Conservation (phyloP, 306 rosid species). For the Rosa rugosa region DNA sequence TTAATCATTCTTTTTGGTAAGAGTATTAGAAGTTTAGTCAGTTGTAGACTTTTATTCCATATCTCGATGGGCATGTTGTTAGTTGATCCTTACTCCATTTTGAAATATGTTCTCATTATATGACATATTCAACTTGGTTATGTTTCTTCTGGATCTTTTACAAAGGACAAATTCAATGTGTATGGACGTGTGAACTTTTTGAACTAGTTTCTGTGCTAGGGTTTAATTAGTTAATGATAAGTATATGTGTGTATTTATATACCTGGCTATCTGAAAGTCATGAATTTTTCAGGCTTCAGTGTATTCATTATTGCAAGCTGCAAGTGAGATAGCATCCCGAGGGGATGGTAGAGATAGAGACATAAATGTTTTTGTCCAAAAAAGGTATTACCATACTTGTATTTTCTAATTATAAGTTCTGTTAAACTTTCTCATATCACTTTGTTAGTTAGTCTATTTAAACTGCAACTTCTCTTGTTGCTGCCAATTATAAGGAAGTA, state of each 20-base stretch:
- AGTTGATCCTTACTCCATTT: background rate
- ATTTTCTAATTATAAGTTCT: conserved; percentile 12
- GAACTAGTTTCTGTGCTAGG: background rate
- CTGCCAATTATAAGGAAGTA: background rate
- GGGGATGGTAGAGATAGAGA: conserved; percentile 72
- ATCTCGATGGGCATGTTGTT: background rate
- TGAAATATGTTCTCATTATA: background rate
- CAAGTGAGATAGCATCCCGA: conserved; percentile 71
- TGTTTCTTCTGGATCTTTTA: background rate
- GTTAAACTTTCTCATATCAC: background rate
- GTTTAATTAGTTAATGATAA: background rate
- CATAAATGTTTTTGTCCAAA: conserved; percentile 71
- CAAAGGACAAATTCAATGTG: background rate
- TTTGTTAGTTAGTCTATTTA: background rate
- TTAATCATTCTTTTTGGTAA: background rate
- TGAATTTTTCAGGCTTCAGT: conserved; percentile 76
- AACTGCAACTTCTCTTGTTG: background rate
- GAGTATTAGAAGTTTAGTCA: conserved; percentile 1
- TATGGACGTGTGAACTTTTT: background rate
- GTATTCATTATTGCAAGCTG: conserved; percentile 88
- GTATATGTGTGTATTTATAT: background rate
- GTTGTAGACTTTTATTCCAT: background rate
- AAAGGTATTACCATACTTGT: conserved; percentile 57
- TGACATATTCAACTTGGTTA: background rate
- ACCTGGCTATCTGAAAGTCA: conserved; percentile 7